Conservation (phyloP, 805 yeast species). For the Wickerhamiella vanderwaltii region DNA sequence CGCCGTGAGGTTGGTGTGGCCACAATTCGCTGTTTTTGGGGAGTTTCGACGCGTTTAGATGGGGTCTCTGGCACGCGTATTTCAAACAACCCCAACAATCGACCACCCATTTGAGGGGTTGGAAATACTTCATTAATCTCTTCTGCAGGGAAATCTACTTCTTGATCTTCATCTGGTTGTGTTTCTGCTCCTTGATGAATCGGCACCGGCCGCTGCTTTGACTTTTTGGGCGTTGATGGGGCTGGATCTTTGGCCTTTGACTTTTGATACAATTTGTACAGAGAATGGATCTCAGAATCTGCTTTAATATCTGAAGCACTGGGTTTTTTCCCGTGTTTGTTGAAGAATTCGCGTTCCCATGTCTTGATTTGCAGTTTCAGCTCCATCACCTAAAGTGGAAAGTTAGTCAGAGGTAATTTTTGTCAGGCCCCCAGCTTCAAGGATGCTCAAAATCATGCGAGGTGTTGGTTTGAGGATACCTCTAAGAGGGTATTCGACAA, state of each 20-base stretch:
- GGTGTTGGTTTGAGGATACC: conserved; percentile 1
- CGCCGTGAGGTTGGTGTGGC: conserved; percentile 13
- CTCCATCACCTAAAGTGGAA: conserved; percentile 4
- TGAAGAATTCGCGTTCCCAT: conserved; percentile 42
- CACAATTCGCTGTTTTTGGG: conserved; percentile 10
- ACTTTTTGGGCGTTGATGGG: neutral
- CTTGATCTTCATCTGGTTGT: neutral
- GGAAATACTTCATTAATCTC: conserved; percentile 49
- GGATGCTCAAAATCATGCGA: neutral
- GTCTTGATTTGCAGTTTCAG: conserved; percentile 37
- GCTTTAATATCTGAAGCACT: conserved; percentile 36
- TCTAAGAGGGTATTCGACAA: neutral
- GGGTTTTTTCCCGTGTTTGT: conserved; percentile 35
- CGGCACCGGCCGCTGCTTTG: neutral
- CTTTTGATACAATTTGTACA: conserved; percentile 11
- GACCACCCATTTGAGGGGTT: conserved; percentile 75
- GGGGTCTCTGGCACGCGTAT: conserved; percentile 27
- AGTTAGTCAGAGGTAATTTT: neutral
- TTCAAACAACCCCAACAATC: conserved; percentile 63
- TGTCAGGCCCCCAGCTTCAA: conserved; percentile 1
- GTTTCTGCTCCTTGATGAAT: too few relatives aligned
- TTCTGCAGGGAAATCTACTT: neutral
- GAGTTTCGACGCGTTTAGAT: conserved; percentile 7
- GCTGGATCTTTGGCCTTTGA: neutral
- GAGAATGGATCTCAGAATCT: conserved; percentile 28